phyloP scores from a whole-genome alignment of 2,329 filamentous ascomycete species.

The Ceratocystis papillata region DNA sequence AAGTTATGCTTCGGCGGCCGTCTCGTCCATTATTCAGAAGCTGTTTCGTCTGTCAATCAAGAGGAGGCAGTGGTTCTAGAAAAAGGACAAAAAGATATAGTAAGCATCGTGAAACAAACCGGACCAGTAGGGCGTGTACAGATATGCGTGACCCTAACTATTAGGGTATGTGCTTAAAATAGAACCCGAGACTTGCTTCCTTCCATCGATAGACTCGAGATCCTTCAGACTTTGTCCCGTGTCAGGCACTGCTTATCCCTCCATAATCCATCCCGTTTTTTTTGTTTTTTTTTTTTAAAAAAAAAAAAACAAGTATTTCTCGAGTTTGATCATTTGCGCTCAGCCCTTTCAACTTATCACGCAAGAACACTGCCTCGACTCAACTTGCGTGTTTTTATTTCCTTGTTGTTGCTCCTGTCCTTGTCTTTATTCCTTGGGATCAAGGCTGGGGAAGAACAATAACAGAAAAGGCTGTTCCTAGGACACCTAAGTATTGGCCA shows the following conservation, averaged over 20 bases:
- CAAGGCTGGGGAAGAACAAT: too few species aligned
- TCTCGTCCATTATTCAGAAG: not conserved
- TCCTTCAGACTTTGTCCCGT: not conserved
- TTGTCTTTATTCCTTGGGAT: not conserved
- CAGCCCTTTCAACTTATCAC: not conserved
- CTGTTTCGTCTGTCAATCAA: not conserved
- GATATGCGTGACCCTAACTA: not conserved
- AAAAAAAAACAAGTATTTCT: too few species aligned
- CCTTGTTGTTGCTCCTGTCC: not conserved
- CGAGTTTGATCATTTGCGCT: not conserved
- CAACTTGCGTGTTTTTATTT: not conserved
- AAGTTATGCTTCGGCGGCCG: not conserved
- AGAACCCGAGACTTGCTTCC: not conserved
- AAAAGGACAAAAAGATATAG: not conserved
- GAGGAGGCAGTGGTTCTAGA: not conserved
- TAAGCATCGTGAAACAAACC: not conserved
- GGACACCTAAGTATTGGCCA: not conserved
- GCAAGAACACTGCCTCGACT: not conserved
- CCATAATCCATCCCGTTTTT: not conserved
- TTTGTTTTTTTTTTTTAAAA: not conserved
- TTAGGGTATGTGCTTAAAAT: not conserved
- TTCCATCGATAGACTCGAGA: not conserved
- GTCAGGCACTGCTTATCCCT: not conserved
- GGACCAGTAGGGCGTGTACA: not conserved
- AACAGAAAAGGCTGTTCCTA: not conserved